Base-by-base conservation (phyloP, 306 rosid species). In the Ormosia semicastrata region DNA sequence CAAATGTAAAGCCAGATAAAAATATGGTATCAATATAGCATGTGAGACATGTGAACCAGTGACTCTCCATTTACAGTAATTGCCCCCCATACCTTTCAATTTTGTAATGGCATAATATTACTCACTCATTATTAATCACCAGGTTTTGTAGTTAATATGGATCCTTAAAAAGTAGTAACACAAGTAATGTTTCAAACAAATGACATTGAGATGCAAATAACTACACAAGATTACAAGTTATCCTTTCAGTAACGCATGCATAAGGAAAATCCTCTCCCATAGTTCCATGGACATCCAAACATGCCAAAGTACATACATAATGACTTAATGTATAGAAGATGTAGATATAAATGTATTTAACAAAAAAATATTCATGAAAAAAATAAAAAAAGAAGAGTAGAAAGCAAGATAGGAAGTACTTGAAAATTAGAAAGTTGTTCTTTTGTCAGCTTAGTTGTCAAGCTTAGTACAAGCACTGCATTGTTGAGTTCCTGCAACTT, bases 401-500 rank as follows among this genome's bases (percentile, higher is more conserved):
- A 80, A 1, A 52, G 60, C 56, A 43, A 49, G 17, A 73, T 32
- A 83, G 50, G 29, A 15, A 33, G 37, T 81, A 92, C 98, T 94
- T 92, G 97, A 79, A 91, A 94, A 68, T 88, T 80, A 46, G 97
- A 90, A 81, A 94, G 94, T 53, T 87, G 94, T 77, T 92, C 96
- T 57, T 82, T 89, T 2, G 89, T 87, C 81, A 94, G 81, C 71
- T 83, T 76, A 18, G 86, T 79, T 66, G 94, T 88, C 85, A 89
- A 85, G 68, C 85, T 83, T 15, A 58, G 89, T 29, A 94, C 97
- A 77, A 82, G 80, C 71, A 94, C 97, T 56, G 93, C 95, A 79
- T 92, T 94, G 86, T 94, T 94, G 74, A 94, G 96, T 70, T 94
- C 98, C 86, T 94, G 96, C 85, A 94, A 82, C 91, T 94, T 94